Conservation (phyloP, 2,329 filamentous ascomycete genomes). For the Diaporthe destruens region DNA sequence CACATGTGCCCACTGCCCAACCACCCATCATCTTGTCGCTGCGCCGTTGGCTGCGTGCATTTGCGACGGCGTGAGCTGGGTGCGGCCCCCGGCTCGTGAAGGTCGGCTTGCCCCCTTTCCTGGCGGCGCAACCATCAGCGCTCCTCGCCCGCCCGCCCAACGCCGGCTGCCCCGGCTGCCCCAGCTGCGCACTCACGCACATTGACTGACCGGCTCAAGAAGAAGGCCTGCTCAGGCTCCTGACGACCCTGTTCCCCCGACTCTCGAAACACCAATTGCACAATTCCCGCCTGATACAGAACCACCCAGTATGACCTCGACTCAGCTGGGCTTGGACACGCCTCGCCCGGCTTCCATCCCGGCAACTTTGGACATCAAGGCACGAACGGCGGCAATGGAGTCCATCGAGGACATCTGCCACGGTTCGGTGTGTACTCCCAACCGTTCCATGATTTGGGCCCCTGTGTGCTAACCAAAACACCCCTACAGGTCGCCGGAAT, state of each 20-base stretch:
- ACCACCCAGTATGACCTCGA: slow-evolving; percentile 36
- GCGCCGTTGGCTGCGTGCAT: slow-evolving; percentile 18
- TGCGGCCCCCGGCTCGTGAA: slow-evolving; percentile 37
- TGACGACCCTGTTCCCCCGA: not conserved
- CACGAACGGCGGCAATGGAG: slow-evolving; percentile 65
- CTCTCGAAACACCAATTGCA: not conserved
- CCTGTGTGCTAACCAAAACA: slow-evolving; percentile 22
- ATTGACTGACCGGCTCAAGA: slow-evolving; percentile 11
- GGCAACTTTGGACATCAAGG: slow-evolving; percentile 44
- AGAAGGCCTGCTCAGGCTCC: slow-evolving; percentile 19
- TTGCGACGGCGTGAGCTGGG: slow-evolving; percentile 40
- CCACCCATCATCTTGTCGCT: not conserved
- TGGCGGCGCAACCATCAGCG: slow-evolving; percentile 24
- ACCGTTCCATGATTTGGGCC: not conserved
- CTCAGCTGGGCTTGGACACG: slow-evolving; percentile 33
- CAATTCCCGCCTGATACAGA: slow-evolving; percentile 35
- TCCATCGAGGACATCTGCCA: slow-evolving; percentile 89
- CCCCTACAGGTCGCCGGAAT: slow-evolving; percentile 78
- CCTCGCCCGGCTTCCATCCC: slow-evolving; percentile 32
- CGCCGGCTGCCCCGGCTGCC: slow-evolving; percentile 34
- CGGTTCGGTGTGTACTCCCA: slow-evolving; percentile 76
- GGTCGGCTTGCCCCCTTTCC: slow-evolving; percentile 21
- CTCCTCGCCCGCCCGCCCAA: slow-evolving; percentile 1
- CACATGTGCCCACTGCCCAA: not conserved
- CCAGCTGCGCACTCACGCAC: slow-evolving; percentile 2